Evolutionary conservation across 441 rosid genomes (phyloP).

Genomic region (Mallotus japonicus): DNA sequence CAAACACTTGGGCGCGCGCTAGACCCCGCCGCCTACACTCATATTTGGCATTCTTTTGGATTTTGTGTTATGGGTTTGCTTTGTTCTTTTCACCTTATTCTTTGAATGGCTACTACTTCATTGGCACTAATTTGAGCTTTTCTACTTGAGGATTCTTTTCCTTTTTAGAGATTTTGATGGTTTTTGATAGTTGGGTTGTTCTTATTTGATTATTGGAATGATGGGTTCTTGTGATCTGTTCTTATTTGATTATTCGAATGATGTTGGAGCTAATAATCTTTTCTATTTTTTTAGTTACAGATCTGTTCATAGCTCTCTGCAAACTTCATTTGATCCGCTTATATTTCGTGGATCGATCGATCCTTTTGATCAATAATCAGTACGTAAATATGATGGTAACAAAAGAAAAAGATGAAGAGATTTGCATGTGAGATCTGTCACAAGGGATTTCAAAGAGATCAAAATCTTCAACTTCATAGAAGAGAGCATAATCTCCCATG

Average conservation of each 20-base stretch:
- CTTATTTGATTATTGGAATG: constrained; percentile 20
- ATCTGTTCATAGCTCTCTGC: no score
- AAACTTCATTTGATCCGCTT: no score
- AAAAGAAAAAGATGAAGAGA: no score
- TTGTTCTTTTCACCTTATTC: constrained; percentile 12
- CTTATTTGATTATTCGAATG: neutral
- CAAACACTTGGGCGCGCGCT: no score
- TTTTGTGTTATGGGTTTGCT: neutral
- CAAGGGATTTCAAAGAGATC: no score
- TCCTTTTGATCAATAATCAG: no score
- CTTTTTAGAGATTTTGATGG: constrained; percentile 16
- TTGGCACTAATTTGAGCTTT: constrained; percentile 16
- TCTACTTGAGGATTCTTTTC: neutral
- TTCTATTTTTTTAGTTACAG: neutral
- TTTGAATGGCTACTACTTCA: constrained; percentile 34
- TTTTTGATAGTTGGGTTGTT: constrained; percentile 20
- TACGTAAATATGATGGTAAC: no score
- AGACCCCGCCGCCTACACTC: no score
- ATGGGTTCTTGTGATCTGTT: constrained; percentile 23
- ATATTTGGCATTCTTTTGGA: neutral
- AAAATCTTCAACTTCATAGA: no score
- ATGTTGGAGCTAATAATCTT: constrained; percentile 3
- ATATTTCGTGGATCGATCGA: no score
- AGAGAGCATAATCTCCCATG: no score
- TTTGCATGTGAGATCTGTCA: no score